Evolutionary conservation across 495 filamentous ascomycete species (phyloP).

Genomic region (Aspergillus egyptiacus): DNA sequence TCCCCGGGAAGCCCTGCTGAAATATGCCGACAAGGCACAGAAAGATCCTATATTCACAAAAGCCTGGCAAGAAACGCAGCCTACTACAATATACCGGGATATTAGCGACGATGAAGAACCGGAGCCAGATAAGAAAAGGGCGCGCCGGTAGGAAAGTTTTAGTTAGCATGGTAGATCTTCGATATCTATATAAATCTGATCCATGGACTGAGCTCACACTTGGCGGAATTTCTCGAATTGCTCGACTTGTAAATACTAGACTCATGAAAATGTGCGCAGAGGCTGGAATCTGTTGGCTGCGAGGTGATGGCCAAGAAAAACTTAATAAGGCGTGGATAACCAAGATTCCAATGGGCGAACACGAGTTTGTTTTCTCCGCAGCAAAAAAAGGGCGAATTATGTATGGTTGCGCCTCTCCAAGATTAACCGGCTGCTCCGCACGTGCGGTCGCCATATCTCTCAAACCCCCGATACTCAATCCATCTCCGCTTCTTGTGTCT

Average conservation of each 20-base stretch:
- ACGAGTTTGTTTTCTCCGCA: no score
- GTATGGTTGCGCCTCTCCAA: background rate
- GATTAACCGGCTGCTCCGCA: background rate
- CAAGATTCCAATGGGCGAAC: no score
- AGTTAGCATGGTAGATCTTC: no score
- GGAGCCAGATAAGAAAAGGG: constrained; percentile 61
- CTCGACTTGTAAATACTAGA: no score
- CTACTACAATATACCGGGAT: constrained; percentile 85
- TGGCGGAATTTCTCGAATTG: no score
- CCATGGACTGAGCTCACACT: no score
- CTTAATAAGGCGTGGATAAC: no score
- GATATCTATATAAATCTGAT: no score
- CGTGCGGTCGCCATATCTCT: background rate
- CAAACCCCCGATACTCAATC: background rate
- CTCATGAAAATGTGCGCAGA: no score
- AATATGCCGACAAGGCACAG: constrained; percentile 90
- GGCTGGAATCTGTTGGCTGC: no score
- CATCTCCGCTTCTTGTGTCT: background rate
- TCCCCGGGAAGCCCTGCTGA: constrained; percentile 85
- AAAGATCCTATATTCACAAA: constrained; percentile 91
- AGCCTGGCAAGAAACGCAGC: constrained; percentile 89
- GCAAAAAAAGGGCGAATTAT: background rate
- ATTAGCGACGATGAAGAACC: constrained; percentile 85
- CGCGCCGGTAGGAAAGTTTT: constrained; percentile 8
- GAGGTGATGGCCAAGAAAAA: no score